These are phyloP conservation scores for Conidiobolus coronatus DNA, from an alignment of 371 early-diverging fungal genomes.

Conservation along the genomic window DNA sequence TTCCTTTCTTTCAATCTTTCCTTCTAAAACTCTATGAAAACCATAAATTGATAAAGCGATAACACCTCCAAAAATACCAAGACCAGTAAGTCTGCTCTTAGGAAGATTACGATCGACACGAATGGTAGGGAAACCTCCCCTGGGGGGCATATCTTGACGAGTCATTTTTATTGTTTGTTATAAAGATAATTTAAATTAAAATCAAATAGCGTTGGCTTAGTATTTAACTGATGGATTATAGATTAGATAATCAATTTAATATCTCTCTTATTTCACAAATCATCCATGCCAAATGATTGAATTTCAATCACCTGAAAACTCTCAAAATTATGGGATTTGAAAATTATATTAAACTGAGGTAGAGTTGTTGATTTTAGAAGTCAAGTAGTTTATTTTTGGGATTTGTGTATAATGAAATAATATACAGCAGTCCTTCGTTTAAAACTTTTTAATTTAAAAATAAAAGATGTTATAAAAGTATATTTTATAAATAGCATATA, in stretches of 20 bases:
- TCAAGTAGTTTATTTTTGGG: no score
- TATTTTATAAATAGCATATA: no score
- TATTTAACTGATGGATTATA: neutral
- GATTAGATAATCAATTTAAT: neutral
- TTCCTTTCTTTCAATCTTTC: conserved; percentile 63
- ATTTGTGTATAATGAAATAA: no score
- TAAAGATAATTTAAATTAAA: neutral
- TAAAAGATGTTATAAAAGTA: no score
- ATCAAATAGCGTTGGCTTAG: neutral
- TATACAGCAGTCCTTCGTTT: no score
- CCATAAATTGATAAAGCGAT: conserved; percentile 23
- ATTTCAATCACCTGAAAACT: no score
- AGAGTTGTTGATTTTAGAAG: no score
- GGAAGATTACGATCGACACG: conserved; percentile 75
- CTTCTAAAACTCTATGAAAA: conserved; percentile 30
- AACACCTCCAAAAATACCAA: conserved; percentile 24
- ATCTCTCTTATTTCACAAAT: no score
- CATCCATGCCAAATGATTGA: no score
- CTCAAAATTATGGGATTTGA: no score
- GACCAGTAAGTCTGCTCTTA: conserved; percentile 62
- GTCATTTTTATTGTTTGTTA: neutral
- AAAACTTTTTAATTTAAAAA: no score
- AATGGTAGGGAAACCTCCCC: conserved; percentile 47
- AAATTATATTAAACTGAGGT: no score
- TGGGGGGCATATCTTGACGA: conserved; percentile 45